Conservation (phyloP, 2,329 filamentous ascomycete genomes). For the Plenodomus tracheiphilus region DNA sequence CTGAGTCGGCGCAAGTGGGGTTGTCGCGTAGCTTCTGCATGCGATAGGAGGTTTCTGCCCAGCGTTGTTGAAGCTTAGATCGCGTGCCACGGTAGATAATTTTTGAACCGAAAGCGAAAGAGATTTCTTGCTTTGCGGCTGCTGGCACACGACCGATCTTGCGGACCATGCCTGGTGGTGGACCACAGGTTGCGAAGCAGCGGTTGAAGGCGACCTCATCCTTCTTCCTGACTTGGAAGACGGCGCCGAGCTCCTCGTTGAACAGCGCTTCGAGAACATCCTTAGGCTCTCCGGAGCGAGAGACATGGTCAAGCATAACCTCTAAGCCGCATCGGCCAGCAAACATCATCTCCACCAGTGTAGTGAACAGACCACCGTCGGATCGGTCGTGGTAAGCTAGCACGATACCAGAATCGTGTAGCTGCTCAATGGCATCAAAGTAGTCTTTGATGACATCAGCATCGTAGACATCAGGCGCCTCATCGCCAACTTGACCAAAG, state of each 20-base stretch:
- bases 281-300: slow-evolving; percentile 62
- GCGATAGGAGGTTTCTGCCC: slow-evolving; percentile 84
- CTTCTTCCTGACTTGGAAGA: slow-evolving; percentile 89
- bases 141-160: slow-evolving; percentile 79
- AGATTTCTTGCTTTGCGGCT: slow-evolving; percentile 72
- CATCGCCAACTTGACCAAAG: slow-evolving; percentile 81
- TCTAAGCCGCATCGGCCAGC: slow-evolving; percentile 88
- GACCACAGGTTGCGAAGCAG: slow-evolving; percentile 89
- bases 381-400: slow-evolving; percentile 94
- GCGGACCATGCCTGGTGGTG: slow-evolving; percentile 77
- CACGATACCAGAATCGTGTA: slow-evolving; percentile 71
- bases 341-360: slow-evolving; percentile 96
- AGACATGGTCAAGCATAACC: slow-evolving; percentile 76
- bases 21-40: slow-evolving; percentile 94
- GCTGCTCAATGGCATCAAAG: slow-evolving; percentile 79
- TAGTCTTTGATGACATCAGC: slow-evolving; percentile 81
- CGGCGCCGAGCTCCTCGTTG: slow-evolving; percentile 93
- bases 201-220: slow-evolving; percentile 84
- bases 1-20: slow-evolving; percentile 79
- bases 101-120: slow-evolving; percentile 71
- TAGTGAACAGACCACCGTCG: slow-evolving; percentile 89
- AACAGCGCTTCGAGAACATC: slow-evolving; percentile 79
- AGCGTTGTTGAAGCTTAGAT: slow-evolving; percentile 78
- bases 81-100: slow-evolving; percentile 72
- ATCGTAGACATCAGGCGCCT: slow-evolving; percentile 84